Base-by-base conservation (phyloP, 2,329 filamentous ascomycete species). In the Aphanocladium album region DNA sequence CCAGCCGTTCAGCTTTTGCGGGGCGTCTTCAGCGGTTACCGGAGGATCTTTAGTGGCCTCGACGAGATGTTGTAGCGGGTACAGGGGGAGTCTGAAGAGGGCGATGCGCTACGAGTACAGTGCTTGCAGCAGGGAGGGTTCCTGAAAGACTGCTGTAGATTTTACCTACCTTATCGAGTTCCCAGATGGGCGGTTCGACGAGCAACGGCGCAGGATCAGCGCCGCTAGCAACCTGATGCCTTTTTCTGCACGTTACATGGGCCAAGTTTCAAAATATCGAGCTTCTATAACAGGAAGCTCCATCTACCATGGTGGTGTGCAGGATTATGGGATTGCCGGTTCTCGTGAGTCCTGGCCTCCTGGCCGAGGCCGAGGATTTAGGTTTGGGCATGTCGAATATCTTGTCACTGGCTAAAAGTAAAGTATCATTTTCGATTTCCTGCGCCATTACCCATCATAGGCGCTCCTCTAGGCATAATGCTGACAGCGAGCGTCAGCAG, bases 281-380 rank as follows among this genome's bases (percentile, higher is more conserved):
- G 39, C 57, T 52, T 35, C 57, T 59, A 6, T 7, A 46, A 52
- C n/a, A 53, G 57, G 57, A 45, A 59, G 57, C 39, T 59, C 12
- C 17, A 25, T 51, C 8, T 23, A n/a, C 16, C 17, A 46, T 12
- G 37, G 14, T 25, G 46, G 27, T 19, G 33, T 5, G 33, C 14
- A 21, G n/a, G 23, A 35, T 21, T 52, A 23, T 12, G 8, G 19
- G n/a, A 35, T n/a, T 25, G 3, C 14, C 2, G 30, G 17, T 43
- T 37, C 27, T 11, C 4, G 50, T 4, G 16, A 14, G 12, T 39
- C n/a, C 49, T 5, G 50, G 16, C 16, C 33, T 7, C 25, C 33
- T 5, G 37, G n/a, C n/a, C 23, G 46, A 49, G 27, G 46, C 23
- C 11, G 8, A 27, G 46, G 46, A 49, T 49, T 49, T 49, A 55